Evolutionary conservation across 257 asterid genomes (phyloP).

Genomic region (Leptodermis oblonga): DNA sequence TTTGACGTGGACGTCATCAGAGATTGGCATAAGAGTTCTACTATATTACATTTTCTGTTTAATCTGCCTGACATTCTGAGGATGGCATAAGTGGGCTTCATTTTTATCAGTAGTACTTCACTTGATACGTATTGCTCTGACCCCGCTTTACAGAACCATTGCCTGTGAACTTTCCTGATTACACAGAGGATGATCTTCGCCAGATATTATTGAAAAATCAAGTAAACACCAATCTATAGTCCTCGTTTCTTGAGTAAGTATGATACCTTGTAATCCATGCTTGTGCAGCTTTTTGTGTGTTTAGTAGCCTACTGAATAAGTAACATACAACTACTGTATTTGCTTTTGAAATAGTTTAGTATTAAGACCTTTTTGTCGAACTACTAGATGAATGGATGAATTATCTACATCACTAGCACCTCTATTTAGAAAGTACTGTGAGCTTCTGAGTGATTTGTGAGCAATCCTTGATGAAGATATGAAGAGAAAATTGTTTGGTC

Average conservation of each 20-base stretch:
- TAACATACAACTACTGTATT: slow-evolving; percentile 6
- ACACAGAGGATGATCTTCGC: slow-evolving; percentile 72
- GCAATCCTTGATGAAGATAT: slow-evolving; percentile 51
- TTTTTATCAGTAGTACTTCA: slow-evolving; percentile 68
- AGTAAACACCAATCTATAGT: slow-evolving; percentile 58
- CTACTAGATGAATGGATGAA: slow-evolving; percentile 83
- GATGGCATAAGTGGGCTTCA: slow-evolving; percentile 78
- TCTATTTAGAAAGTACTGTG: slow-evolving; percentile 73
- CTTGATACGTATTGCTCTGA: slow-evolving; percentile 61
- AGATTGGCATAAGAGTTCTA: slow-evolving; percentile 73
- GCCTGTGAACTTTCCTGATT: slow-evolving; percentile 78
- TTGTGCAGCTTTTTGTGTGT: neutral
- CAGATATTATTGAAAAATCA: slow-evolving; percentile 62
- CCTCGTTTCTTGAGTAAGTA: slow-evolving; percentile 85
- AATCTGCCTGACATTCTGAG: slow-evolving; percentile 63
- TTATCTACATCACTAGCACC: slow-evolving; percentile 61
- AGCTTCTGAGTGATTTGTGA: slow-evolving; percentile 61
- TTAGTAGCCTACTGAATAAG: neutral
- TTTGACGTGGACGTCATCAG: slow-evolving; percentile 66
- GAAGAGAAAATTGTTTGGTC: slow-evolving; percentile 56
- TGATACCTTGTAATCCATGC: slow-evolving; percentile 6
- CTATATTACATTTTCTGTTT: slow-evolving; percentile 55
- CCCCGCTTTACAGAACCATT: slow-evolving; percentile 71
- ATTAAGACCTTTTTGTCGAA: slow-evolving; percentile 67
- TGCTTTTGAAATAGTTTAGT: slow-evolving; percentile 56